Percentiles rank a stretch among this genome's conserved stretches.
Conservation (phyloP, 495 filamentous ascomycete species). For the Baudoinia panamericana region DNA sequence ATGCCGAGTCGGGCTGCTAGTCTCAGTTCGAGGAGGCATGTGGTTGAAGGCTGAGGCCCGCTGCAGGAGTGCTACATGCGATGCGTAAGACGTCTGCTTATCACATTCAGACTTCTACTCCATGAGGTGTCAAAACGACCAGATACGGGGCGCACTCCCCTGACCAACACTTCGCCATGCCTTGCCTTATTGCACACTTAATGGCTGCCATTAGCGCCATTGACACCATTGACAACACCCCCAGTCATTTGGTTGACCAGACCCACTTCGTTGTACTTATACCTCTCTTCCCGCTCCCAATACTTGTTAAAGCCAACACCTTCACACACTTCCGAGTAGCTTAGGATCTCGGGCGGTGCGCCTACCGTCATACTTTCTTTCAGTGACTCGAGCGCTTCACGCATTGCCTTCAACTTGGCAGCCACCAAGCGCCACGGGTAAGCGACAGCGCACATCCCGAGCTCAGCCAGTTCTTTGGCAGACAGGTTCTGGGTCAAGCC, state of each 20-base stretch:
- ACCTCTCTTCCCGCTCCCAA: conserved; percentile 26
- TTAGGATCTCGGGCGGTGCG: conserved; percentile 28
- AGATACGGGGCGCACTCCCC: no score
- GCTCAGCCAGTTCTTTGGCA: conserved; percentile 28
- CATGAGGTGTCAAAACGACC: no score
- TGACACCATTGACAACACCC: no score
- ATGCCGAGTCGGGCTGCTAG: conserved; percentile 1
- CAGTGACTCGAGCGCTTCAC: conserved; percentile 30
- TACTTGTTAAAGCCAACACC: conserved; percentile 34
- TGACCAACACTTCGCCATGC: no score
- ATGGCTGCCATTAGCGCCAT: no score
- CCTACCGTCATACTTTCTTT: conserved; percentile 22
- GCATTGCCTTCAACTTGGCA: conserved; percentile 31
- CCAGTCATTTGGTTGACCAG: conserved; percentile 18
- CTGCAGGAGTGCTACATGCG: no score
- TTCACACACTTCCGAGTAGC: conserved; percentile 31
- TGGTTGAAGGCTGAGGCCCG: no score
- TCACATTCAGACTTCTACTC: no score
- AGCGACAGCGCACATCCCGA: conserved; percentile 32
- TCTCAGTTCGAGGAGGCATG: conserved; percentile 6
- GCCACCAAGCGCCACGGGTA: conserved; percentile 36
- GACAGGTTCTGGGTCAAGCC: conserved; percentile 33
- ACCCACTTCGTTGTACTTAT: conserved; percentile 6
- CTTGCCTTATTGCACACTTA: no score
- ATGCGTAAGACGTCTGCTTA: no score